Evolutionary conservation across 2,329 filamentous ascomycete genomes (phyloP).

Genomic region (Chrysoporthe cubensis): DNA sequence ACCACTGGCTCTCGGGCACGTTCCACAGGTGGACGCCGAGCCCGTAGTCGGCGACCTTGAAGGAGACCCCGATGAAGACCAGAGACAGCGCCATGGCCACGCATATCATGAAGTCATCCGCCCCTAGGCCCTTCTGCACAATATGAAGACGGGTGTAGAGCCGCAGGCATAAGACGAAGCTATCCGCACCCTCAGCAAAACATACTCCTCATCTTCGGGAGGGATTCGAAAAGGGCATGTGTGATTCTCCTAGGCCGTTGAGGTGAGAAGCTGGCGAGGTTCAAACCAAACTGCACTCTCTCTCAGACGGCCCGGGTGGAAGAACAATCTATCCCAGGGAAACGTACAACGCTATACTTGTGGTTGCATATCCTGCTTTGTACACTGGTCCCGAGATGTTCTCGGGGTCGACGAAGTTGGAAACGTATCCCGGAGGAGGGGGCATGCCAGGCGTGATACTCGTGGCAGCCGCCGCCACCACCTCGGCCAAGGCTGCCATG

Average conservation of each 20-base stretch:
- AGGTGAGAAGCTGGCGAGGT: background rate
- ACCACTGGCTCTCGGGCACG: background rate
- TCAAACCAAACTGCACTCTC: background rate
- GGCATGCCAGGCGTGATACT: background rate
- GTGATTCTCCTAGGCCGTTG: background rate
- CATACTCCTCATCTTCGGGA: background rate
- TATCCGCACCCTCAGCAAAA: background rate
- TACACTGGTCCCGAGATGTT: background rate
- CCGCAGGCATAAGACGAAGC: conserved; percentile 2
- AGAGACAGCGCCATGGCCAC: background rate
- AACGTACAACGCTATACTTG: conserved; percentile 1
- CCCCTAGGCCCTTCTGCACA: background rate
- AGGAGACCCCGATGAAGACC: background rate
- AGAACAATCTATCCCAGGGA: background rate
- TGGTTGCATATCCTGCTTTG: background rate
- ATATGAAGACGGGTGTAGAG: background rate
- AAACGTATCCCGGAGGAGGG: background rate
- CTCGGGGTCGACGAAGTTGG: conserved; percentile 1
- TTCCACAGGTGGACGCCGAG: conserved; percentile 1
- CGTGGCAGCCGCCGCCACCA: background rate
- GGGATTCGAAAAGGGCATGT: background rate
- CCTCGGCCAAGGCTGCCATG: background rate
- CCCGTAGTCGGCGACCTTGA: background rate
- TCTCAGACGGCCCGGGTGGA: background rate
- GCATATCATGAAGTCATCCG: conserved; percentile 1